phyloP scores from a whole-genome alignment of 768 basidiomycete genomes.

The Lanmaoa pseudosensibilis region DNA sequence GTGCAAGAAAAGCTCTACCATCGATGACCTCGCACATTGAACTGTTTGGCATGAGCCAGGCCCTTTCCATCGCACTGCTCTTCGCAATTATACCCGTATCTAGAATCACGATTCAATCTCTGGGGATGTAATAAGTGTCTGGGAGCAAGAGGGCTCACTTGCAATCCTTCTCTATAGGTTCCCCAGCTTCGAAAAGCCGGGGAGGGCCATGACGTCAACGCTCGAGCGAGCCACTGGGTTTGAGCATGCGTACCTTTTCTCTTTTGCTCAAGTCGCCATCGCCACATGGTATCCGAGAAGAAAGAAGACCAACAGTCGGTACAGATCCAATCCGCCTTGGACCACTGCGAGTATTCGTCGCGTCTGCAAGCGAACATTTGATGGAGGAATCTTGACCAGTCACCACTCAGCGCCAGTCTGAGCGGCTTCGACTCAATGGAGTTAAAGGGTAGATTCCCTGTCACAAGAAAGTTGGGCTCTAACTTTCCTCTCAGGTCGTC shows the following conservation, averaged over 20 bases:
- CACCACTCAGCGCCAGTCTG: not conserved
- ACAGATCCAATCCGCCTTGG: conserved; percentile 4
- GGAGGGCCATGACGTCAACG: not conserved
- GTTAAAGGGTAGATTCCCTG: not conserved
- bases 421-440: not conserved
- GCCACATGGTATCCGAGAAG: conserved; percentile 1
- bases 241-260: not conserved
- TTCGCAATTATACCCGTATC: conserved; percentile 5
- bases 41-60: not conserved
- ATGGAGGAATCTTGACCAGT: conserved; percentile 3
- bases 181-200: not conserved
- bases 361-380: not conserved
- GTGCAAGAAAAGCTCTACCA: not conserved
- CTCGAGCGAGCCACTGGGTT: too few species aligned
- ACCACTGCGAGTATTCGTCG: not conserved
- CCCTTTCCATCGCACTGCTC: not conserved
- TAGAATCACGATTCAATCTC: not conserved
- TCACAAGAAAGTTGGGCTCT: not conserved
- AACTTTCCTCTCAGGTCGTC: not conserved
- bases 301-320: not conserved
- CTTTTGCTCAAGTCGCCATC: not conserved
- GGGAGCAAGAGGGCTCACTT: not conserved
- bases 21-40: not conserved
- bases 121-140: not conserved
- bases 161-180: not conserved